These are phyloP conservation scores for Diospyros kaki DNA, from an alignment of 148 eudicot genomes.

Conservation along the genomic window DNA sequence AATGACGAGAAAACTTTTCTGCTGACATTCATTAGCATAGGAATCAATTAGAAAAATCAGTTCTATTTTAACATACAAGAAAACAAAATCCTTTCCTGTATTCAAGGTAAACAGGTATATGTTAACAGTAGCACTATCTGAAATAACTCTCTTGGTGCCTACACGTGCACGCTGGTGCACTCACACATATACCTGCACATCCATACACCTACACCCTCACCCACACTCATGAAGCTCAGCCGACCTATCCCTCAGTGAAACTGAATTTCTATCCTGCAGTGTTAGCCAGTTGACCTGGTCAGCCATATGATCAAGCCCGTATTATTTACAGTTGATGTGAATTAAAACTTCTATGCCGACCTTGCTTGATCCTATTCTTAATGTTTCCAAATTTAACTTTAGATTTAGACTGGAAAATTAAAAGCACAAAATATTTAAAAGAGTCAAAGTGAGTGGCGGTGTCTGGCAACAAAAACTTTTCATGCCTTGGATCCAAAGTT, in stretches of 20 bases:
- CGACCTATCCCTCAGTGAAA: background rate
- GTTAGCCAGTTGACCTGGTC: background rate
- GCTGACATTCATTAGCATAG: conserved; percentile 19
- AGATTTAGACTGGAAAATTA: no score
- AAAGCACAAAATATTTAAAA: no score
- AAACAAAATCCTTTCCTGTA: background rate
- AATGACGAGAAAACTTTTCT: conserved; percentile 93
- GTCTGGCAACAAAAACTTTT: background rate
- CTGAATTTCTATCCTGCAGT: background rate
- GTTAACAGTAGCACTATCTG: background rate
- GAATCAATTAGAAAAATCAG: conserved; percentile 5
- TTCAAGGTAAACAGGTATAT: conserved; percentile 7
- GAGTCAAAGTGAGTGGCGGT: no score
- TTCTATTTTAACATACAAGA: background rate
- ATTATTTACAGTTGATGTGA: background rate
- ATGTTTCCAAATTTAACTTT: background rate
- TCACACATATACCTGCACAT: background rate
- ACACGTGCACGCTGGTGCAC: background rate
- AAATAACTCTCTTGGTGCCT: background rate
- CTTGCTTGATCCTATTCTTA: background rate
- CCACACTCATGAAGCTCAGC: background rate
- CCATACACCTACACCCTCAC: no score
- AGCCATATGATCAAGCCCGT: background rate
- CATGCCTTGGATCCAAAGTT: background rate
- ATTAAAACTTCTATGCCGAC: background rate